Base-by-base conservation (phyloP, 176 grass and related monocot species). In the Phoenix roebelenii region DNA sequence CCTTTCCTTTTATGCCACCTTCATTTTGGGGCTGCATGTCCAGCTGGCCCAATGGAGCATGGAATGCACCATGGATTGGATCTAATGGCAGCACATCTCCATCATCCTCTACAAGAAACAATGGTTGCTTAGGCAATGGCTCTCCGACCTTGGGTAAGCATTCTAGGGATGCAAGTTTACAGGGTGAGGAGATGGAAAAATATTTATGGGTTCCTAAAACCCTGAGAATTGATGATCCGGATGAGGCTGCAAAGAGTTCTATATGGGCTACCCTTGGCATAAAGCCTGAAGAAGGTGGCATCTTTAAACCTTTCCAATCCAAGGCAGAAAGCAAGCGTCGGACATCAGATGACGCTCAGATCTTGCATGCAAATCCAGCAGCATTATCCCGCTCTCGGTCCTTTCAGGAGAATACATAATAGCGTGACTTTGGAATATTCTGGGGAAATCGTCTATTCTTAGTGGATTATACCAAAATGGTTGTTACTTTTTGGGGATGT, bases 261-360 rank as follows among this genome's bases (percentile, higher is more conserved):
- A 90, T 96, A 64, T 96, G 92, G 92, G 72, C 83, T 18, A 96
- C 92, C 22, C 83, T 96, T 0, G 92, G 92, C 24, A 90, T 96
- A 29, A 96, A 96, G 65, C 83, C 83, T 54, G 92, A 75, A 3
- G 78, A 80, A 51, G 77, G 77, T 54, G 71, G 80, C 55, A 79
- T 63, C 29, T 90, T 95, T 61, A 88, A 76, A 67, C 77, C 81
- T 30, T 85, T 96, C 74, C 80, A 82, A 15, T 81, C 66, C 49
- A 96, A 85, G 67, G 74, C 54, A 5, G 78, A 81, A 52, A 80
- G 52, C 49, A 86, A 81, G 39, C 54, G 20, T n/a, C 70, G 69
- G 67, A 64, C 58, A 57, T 68, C 80, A 51, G 92, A 79, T 5
- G 49, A 68, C 67, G 51, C 68, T 65, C 78, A 64, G 55, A 75